Conservation (phyloP, 129 eudicot genomes). For the Kitagawia praeruptora region DNA sequence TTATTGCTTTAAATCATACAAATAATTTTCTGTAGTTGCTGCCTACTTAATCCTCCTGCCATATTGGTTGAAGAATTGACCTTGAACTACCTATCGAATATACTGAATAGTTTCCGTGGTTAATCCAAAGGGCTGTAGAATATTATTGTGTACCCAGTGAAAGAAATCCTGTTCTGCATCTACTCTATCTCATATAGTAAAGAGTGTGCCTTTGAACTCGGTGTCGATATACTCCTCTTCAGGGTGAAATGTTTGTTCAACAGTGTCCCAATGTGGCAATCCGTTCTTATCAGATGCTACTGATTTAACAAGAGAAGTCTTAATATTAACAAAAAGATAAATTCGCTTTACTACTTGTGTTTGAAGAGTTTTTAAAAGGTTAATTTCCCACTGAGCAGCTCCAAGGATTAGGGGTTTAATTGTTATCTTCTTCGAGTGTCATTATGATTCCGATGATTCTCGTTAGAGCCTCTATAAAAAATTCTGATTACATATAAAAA, state of each 20-base stretch:
- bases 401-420: background rate
- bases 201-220: background rate
- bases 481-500: background rate
- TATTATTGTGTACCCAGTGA: background rate
- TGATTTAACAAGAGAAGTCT: background rate
- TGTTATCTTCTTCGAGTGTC: background rate
- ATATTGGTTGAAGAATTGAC: background rate
- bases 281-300: background rate
- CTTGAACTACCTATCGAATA: background rate
- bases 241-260: conserved; percentile 1
- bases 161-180: background rate
- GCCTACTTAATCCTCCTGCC: background rate
- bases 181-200: background rate
- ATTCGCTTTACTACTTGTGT: background rate
- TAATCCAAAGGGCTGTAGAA: background rate
- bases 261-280: background rate
- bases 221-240: background rate
- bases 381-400: background rate
- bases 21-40: background rate
- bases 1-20: background rate
- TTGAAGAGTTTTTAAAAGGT: background rate
- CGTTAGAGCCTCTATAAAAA: background rate
- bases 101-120: background rate
- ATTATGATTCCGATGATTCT: background rate
- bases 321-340: background rate